A percentile compares a stretch with the other conserved stretches of the same genome.
Conservation (phyloP, 176 grass and related monocot genomes). For the Cocos nucifera region DNA sequence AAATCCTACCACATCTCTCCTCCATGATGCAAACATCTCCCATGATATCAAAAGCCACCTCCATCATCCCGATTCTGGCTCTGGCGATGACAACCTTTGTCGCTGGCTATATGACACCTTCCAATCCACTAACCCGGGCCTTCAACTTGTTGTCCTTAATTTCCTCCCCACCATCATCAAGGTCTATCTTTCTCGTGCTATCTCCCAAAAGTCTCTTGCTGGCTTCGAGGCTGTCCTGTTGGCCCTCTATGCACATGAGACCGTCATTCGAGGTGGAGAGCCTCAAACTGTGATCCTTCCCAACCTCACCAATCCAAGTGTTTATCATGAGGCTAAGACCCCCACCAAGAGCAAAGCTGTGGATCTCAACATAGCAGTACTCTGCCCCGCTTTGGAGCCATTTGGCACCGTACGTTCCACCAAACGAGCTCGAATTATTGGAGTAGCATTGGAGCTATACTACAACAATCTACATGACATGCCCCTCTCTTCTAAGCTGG, state of each 20-base stretch:
- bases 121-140: slow-evolving; percentile 34
- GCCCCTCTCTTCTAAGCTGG: slow-evolving; percentile 60
- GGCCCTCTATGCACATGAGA: slow-evolving; percentile 55
- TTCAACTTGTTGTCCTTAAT: slow-evolving; percentile 63
- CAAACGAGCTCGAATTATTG: slow-evolving; percentile 50
- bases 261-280: slow-evolving; percentile 32
- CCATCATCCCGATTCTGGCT: slow-evolving; percentile 27
- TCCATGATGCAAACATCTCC: slow-evolving; percentile 33
- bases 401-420: slow-evolving; percentile 56
- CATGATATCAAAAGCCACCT: slow-evolving; percentile 34
- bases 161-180: slow-evolving; percentile 52
- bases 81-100: slow-evolving; percentile 50
- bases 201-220: slow-evolving; percentile 43
- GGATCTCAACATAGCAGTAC: slow-evolving; percentile 29
- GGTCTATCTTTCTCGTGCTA: slow-evolving; percentile 57
- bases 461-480: slow-evolving; percentile 51
- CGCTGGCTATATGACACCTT: slow-evolving; percentile 91
- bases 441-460: slow-evolving; percentile 69
- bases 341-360: slow-evolving; percentile 24
- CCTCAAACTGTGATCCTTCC: slow-evolving; percentile 40
- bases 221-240: slow-evolving; percentile 87
- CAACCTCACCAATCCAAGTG: slow-evolving; percentile 43
- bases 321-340: slow-evolving; percentile 47
- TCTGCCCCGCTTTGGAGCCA: slow-evolving; percentile 58
- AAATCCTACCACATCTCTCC: slow-evolving; percentile 43